Evolutionary conservation across 139 green algal species (phyloP), one percentile per base, ranked within the genome.

Genomic region (Picochlorum sp.): DNA sequence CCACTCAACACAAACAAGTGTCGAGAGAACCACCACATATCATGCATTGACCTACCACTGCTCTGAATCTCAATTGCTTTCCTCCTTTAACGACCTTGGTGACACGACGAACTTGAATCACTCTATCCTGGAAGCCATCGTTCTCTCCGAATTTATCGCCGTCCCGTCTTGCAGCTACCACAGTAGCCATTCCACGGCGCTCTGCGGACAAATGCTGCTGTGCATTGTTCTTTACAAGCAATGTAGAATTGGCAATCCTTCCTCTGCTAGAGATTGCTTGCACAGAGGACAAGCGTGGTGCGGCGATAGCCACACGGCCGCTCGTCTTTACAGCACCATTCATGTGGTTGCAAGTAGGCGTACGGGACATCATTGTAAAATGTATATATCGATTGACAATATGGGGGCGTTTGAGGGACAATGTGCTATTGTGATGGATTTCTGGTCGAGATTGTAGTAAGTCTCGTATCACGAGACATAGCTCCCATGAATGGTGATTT

Each of bases 51-150:
- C 71, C 64, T 64, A 77, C 73, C 46, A 75, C 67, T n/a, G 68
- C 73, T 49, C 77, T 62, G 87, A 98, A 98, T 65, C 77, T 75
- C 69, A 97, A 84, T 68, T 94, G 78, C 77, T 96, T 97, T 71
- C 92, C 92, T 41, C 87, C 87, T 72, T 94, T 94, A 6, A 90
- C 77, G 52, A 97, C 90, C 85, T 97, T 98, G 65, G 89, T 96
- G 4, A 98, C 92, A 18, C 92, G 82, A 4, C 51, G 73, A 18
- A 98, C 76, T 75, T 84, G 76, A 41, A 92, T 69, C 20, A 85
- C 75, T 14, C 76, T 70, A 64, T 85, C 79, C 58, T 80, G 44
- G 44, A 80, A 83, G 14, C 60, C 52, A 50, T 76, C 62, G 6
- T 65, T 52, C 61, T 75, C 21, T 24, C 18, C n/a, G 11, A 38